phyloP scores from a whole-genome alignment of 2,329 filamentous ascomycete species.

The Fusarium pseudograminearum region DNA sequence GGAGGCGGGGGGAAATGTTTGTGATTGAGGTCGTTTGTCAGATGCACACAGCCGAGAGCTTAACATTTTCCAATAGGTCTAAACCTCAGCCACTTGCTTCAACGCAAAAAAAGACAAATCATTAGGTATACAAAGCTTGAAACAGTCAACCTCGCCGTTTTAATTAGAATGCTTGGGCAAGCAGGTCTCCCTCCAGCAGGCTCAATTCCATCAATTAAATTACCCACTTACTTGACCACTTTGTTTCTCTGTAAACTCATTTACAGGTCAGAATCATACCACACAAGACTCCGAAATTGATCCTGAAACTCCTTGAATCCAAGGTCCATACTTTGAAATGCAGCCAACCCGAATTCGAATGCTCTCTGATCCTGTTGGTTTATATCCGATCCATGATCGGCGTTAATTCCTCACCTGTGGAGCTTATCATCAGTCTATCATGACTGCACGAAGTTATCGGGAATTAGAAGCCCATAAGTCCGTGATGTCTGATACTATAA shows the following conservation, averaged over 20 bases:
- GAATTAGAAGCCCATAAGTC: constrained; percentile 25
- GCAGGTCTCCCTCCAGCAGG: not conserved
- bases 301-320: not conserved
- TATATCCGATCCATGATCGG: constrained; percentile 26
- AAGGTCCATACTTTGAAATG: not conserved
- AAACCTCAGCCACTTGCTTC: not conserved
- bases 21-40: not conserved
- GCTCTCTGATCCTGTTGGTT: not conserved
- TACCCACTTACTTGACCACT: not conserved
- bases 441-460: constrained; percentile 6
- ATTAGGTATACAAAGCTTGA: too few species aligned
- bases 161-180: not conserved
- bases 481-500: constrained; percentile 19
- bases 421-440: not conserved
- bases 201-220: not conserved
- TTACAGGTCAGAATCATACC: not conserved
- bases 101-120: not conserved
- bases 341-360: not conserved
- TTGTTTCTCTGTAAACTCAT: not conserved
- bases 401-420: constrained; percentile 3
- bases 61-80: not conserved
- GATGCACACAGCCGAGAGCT: not conserved
- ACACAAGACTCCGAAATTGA: not conserved
- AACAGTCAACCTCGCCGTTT: not conserved
- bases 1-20: not conserved